phyloP scores from a whole-genome alignment of 106 monocot species.

The Dendrobium nobile region DNA sequence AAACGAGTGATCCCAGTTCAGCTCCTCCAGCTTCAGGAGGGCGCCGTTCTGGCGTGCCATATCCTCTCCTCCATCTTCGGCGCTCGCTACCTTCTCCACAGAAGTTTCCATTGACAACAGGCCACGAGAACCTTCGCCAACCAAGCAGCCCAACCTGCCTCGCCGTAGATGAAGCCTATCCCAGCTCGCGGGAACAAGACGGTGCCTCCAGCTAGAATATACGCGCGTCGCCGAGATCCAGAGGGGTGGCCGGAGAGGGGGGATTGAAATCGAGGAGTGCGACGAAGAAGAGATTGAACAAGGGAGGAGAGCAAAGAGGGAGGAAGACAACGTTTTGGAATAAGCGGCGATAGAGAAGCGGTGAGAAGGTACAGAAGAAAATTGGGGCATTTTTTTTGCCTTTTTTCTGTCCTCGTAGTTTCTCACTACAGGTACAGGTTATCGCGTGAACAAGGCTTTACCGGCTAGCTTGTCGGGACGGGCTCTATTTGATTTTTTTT shows the following conservation, averaged over 20 bases:
- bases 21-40: slow-evolving; percentile 52
- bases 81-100: slow-evolving; percentile 6
- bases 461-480: too few species aligned
- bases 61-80: background rate
- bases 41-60: background rate
- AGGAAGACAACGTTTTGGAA: background rate
- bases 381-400: slow-evolving; percentile 5
- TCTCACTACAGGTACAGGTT: too few species aligned
- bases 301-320: slow-evolving; percentile 4
- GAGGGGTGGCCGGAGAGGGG: background rate
- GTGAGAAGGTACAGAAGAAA: background rate
- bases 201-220: background rate
- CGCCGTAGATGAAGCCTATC: background rate
- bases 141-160: background rate
- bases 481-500: too few species aligned
- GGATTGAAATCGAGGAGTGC: background rate
- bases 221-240: background rate
- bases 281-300: background rate
- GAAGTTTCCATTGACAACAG: slow-evolving; percentile 23
- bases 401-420: too few species aligned
- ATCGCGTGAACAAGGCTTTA: too few species aligned
- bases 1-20: slow-evolving; percentile 96
- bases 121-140: background rate
- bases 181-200: background rate
- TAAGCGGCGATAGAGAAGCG: background rate